Evolutionary conservation across 108 stramenopile species (phyloP).

Genomic region (Cyclostephanos tholiformis): DNA sequence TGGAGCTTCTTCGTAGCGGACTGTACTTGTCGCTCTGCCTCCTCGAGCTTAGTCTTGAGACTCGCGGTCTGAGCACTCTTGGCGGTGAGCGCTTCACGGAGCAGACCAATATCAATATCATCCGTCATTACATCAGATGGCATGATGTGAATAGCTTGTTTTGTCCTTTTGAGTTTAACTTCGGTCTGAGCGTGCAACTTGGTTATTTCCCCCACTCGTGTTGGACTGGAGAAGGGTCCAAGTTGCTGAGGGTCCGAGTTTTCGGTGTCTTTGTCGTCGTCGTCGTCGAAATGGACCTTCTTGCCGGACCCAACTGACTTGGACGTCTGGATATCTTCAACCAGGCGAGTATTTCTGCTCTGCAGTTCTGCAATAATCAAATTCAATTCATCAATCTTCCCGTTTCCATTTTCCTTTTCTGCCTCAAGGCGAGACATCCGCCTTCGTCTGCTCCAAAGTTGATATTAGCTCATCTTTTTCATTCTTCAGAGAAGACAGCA

Average conservation of each 20-base stretch:
- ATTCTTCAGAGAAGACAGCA: no score
- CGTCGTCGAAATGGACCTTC: no score
- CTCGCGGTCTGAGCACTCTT: slow-evolving; percentile 43
- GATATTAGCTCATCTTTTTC: no score
- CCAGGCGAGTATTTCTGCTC: no score
- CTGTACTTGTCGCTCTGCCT: neutral
- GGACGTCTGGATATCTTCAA: no score
- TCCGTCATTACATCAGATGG: slow-evolving; percentile 18
- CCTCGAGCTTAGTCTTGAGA: slow-evolving; percentile 35
- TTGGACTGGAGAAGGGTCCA: slow-evolving; percentile 32
- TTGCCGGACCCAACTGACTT: no score
- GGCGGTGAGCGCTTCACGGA: slow-evolving; percentile 45
- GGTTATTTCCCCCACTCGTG: slow-evolving; percentile 17
- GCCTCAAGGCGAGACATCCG: no score
- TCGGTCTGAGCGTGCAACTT: slow-evolving; percentile 44
- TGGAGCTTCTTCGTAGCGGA: slow-evolving; percentile 15
- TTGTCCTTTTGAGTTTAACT: slow-evolving; percentile 42
- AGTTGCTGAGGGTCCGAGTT: slow-evolving; percentile 17
- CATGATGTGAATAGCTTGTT: slow-evolving; percentile 20
- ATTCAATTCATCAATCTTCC: no score
- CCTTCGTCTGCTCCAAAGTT: no score
- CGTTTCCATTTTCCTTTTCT: no score
- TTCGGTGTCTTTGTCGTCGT: slow-evolving; percentile 30
- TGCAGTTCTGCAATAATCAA: no score
- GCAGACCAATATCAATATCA: slow-evolving; percentile 33